A percentile compares a stretch with the other conserved stretches of the same genome.
These are phyloP conservation scores for Aureobasidium lini DNA, from an alignment of 2,329 filamentous ascomycete species.

Conservation along the genomic window DNA sequence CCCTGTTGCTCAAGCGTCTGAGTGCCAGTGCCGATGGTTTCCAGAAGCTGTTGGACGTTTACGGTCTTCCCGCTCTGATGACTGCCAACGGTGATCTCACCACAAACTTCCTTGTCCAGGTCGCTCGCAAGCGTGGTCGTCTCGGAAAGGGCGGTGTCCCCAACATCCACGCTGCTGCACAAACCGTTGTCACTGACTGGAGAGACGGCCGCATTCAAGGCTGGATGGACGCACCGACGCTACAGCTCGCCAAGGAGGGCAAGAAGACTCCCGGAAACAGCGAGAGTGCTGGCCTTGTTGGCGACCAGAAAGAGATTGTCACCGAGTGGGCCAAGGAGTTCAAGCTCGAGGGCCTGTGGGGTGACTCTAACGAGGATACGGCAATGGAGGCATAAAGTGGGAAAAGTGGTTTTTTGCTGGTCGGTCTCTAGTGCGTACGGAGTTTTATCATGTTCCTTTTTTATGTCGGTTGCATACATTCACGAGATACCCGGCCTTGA, in stretches of 20 bases:
- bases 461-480: slow-evolving; percentile 7
- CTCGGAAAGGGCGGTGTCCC: slow-evolving; percentile 84
- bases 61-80: slow-evolving; percentile 75
- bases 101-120: slow-evolving; percentile 88
- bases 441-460: slow-evolving; percentile 5
- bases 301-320: slow-evolving; percentile 17
- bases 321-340: slow-evolving; percentile 18
- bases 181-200: slow-evolving; percentile 87
- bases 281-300: slow-evolving; percentile 10
- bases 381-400: slow-evolving; percentile 11
- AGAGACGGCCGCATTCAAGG: slow-evolving; percentile 18
- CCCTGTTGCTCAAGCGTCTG: slow-evolving; percentile 73
- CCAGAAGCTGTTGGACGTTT: slow-evolving; percentile 71
- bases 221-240: slow-evolving; percentile 17
- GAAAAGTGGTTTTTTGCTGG: slow-evolving; percentile 1
- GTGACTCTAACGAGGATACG: slow-evolving; percentile 28
- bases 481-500: slow-evolving; percentile 12
- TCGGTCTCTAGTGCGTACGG: slow-evolving; percentile 8
- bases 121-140: slow-evolving; percentile 84
- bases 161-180: slow-evolving; percentile 79
- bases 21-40: slow-evolving; percentile 66
- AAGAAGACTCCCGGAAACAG: slow-evolving; percentile 6
- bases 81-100: slow-evolving; percentile 63
- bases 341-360: slow-evolving; percentile 75
- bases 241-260: slow-evolving; percentile 10